Base-by-base conservation (phyloP, 306 rosid genomes). In the Carpinus viminea region DNA sequence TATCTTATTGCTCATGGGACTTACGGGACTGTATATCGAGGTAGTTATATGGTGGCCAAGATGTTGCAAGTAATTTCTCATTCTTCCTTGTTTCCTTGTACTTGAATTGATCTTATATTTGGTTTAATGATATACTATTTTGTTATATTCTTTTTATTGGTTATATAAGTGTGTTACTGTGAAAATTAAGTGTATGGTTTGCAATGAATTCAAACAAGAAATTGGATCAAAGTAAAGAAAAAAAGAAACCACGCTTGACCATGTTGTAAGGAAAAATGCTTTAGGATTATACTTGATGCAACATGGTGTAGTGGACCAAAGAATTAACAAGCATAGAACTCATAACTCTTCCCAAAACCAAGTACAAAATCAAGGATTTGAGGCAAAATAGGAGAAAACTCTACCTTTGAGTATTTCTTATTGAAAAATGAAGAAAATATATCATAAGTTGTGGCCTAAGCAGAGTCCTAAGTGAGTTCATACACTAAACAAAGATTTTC, bases 21-120 rank as follows among this genome's bases (percentile, higher is more conserved):
- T 53, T 90, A 83, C 51, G 91, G 90, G 20, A 82, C 84, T 24
- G 83, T 90, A 43, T 90, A 90, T 81, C 68, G 80, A n/a, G 90
- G 91, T 11, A 48, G 68, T 62, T 87, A 90, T n/a, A n/a, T 76
- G 91, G 84, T 54, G 87, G 86, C 68, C 88, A 87, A 70, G 87
- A 87, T 65, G 91, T 86, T 78, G 93, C 93, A 47, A 88, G 91
- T 89, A 85, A 64, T 45, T 68, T 18, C 0, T 6, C 50, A 45
- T 73, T 24, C 68, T 47, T 72, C 36, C 38, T 31, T 55, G n/a
- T 38, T 50, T 64, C 50, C 10, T 71, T 43, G 10, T 20, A 28
- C 68, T 56, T 69, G 28, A 31, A 68, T 64, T 45, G 28, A 11
- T 48, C 62, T 12, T 68, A 70, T 50, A 68, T 74, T 47, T 48